phyloP scores from a whole-genome alignment of 2,329 filamentous ascomycete genomes.

The Mollisiaceae sp. region DNA sequence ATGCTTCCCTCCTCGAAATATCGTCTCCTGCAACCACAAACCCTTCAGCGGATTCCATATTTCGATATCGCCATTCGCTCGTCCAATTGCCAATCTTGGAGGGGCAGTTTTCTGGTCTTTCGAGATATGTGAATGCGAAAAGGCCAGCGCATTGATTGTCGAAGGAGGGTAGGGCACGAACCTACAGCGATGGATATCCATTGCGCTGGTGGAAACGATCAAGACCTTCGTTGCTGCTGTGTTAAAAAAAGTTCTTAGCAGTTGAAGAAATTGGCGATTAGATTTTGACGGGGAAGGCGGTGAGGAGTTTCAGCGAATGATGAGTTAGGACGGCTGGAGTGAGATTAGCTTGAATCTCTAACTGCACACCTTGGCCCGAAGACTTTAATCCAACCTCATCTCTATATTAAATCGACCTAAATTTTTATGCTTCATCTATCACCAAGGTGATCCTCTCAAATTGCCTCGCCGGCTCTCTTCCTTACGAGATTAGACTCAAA shows the following conservation, averaged over 20 bases:
- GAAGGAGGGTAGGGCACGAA: constrained; percentile 93
- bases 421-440: background rate
- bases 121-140: constrained; percentile 73
- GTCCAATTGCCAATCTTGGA: constrained; percentile 83
- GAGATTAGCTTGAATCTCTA: background rate
- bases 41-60: constrained; percentile 87
- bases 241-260: constrained; percentile 26
- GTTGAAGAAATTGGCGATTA: constrained; percentile 23
- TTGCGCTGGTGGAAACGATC: constrained; percentile 46
- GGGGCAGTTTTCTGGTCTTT: constrained; percentile 59
- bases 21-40: constrained; percentile 87
- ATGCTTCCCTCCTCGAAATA: constrained; percentile 82
- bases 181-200: constrained; percentile 97
- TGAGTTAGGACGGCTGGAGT: background rate
- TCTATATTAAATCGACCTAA: background rate
- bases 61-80: constrained; percentile 94
- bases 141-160: constrained; percentile 92
- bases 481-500: constrained; percentile 50
- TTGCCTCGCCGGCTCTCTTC: constrained; percentile 16
- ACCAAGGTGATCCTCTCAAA: background rate
- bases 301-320: constrained; percentile 8
- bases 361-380: background rate
- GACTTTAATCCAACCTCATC: background rate
- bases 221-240: constrained; percentile 3
- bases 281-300: constrained; percentile 7